Evolutionary conservation across 2,329 filamentous ascomycete species (phyloP).

Genomic region (Aquanectria penicillioides): DNA sequence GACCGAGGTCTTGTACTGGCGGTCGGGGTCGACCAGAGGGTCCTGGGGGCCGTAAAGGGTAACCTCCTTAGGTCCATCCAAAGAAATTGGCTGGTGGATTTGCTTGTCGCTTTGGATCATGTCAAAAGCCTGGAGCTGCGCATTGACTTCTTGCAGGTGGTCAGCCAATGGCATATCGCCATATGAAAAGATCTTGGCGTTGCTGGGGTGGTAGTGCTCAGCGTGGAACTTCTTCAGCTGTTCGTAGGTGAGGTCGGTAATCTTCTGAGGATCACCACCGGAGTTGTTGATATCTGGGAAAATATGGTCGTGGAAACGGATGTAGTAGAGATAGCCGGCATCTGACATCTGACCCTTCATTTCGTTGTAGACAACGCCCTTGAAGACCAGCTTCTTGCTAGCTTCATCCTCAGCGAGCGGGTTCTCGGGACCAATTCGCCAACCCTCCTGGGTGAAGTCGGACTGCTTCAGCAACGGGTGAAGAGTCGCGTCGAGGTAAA

Average conservation of each 20-base stretch:
- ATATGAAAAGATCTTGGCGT: slow-evolving; percentile 95
- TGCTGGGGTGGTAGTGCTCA: slow-evolving; percentile 96
- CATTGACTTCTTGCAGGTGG: slow-evolving; percentile 82
- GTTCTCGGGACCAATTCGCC: slow-evolving; percentile 94
- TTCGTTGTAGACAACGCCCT: slow-evolving; percentile 98
- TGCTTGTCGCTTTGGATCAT: slow-evolving; percentile 75
- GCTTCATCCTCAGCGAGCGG: slow-evolving; percentile 68
- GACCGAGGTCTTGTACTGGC: slow-evolving; percentile 92
- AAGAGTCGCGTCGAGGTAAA: slow-evolving; percentile 94
- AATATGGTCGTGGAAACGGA: slow-evolving; percentile 92
- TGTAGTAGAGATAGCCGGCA: slow-evolving; percentile 95
- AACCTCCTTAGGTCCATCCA: slow-evolving; percentile 75
- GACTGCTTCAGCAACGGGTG: slow-evolving; percentile 88
- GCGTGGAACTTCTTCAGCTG: slow-evolving; percentile 89
- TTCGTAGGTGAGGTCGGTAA: slow-evolving; percentile 93
- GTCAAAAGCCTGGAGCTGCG: slow-evolving; percentile 78
- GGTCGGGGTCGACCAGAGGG: slow-evolving; percentile 83
- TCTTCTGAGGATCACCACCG: slow-evolving; percentile 94
- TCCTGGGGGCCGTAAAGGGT: slow-evolving; percentile 85
- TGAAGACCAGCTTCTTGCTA: slow-evolving; percentile 84
- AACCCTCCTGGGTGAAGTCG: slow-evolving; percentile 96
- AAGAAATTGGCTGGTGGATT: slow-evolving; percentile 79
- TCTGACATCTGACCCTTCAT: slow-evolving; percentile 99
- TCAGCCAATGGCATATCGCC: slow-evolving; percentile 88
- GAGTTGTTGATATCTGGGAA: slow-evolving; percentile 97